Base-by-base conservation (phyloP, 306 rosid genomes). In the Begonia loranthoides region DNA sequence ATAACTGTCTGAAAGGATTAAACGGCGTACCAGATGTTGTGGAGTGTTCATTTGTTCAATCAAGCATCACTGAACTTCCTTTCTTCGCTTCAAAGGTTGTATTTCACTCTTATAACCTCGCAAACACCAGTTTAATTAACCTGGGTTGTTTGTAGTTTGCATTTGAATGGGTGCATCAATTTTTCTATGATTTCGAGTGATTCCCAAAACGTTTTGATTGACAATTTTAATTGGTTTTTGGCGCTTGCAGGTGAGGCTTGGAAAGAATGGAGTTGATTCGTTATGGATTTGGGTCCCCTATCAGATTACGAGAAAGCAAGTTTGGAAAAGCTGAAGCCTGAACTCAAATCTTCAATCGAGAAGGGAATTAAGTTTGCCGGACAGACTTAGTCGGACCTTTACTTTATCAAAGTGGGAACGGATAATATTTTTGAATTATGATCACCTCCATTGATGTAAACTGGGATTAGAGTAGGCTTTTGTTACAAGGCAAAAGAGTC, bases 11-110 rank as follows among this genome's bases (percentile, higher is more conserved):
- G 52, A 90, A 90, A 87, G 97, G 97, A 48, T 92, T 85, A 33
- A 90, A 90, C 50, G 97, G 97, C 6, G 95, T 90, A 40, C 95
- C 97, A 15, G 97, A 90, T 74, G 95, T 90, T 45, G 92, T 85
- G 54, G 97, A 85, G 73, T 90, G 97, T 60, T 82, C 97, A 11
- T 90, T 14, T 59, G 97, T 90, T 63, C 95, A 90, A 70, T 90
- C 97, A 54, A 72, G 8, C 39, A 52, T 89, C 66, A 73, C 95
- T n/a, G 95, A 90, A 22, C 94, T 90, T 55, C 95, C 97, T 53
- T 90, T 86, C 99, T 90, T 90, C 65, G 94, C 99, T 58, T 90
- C 99, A 16, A 82, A 90, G 99, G 99, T 90, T 51, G 53, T 3
- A 5, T 28, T 3, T 7, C 36, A 28, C 36, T 28, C 5, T 8